Base-by-base conservation (phyloP, 108 stramenopile genomes). In the Nitzschia sp. region DNA sequence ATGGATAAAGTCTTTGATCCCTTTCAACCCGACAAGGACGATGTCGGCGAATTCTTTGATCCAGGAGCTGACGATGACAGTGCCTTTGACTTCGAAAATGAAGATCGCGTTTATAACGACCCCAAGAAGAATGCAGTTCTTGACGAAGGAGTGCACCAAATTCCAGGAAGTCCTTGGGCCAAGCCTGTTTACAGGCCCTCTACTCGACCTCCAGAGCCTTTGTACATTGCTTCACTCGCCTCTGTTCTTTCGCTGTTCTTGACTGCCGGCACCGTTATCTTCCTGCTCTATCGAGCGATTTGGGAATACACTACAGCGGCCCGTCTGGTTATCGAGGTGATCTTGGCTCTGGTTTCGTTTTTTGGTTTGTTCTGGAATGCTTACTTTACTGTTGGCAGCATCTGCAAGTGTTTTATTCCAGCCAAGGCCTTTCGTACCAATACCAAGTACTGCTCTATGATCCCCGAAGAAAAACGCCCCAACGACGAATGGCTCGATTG, bases 321-420 rank as follows among this genome's bases (percentile, higher is more conserved):
- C 1, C 58, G 72, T 39, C 53, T 71, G 50, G 54, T 82, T 44
- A 66, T 82, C 10, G 81, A 82, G 52, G 50, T 74, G 17, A n/a
- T 78, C 10, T 53, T 82, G 29, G 81, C 72, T 42, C 0, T 75
- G 7, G 42, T 82, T 42, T 70, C 81, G 19, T 82, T 82, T 25
- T 67, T 82, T 62, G 81, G 81, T 41, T 59, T 82, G 17, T 82
- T 82, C 64, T 82, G 81, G 81, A 82, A 82, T 55, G 53, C 76
- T 0, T 82, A 82, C 51, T 82, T 82, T 58, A 75, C 72, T 14
- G 69, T 78, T 6, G 58, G 65, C 12, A 66, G 63, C 12, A 78
- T 82, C 29, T 67, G 64, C 57, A 82, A 82, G 53, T 75, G 72
- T 34, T 82, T 82, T 62, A 82, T 82, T 60, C 81, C 81, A 21